Base-by-base conservation (phyloP, 108 stramenopile species). In the Discostella stelligeroides region DNA sequence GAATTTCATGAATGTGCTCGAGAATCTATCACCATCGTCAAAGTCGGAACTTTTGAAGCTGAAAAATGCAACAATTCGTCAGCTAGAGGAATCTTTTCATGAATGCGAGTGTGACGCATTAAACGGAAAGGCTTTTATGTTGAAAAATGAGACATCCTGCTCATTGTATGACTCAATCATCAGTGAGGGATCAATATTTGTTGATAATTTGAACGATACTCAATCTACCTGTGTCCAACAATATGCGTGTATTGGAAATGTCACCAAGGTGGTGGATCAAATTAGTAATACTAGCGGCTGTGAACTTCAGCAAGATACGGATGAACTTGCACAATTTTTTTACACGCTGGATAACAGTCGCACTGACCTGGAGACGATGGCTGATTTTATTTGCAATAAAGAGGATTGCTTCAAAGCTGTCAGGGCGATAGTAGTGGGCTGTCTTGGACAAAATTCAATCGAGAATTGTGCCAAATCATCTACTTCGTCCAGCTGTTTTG, bases 211-310 rank as follows among this genome's bases (percentile, higher is more conserved):
- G n/a, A n/a, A 45, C n/a, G 43, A 45, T 45, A 45, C n/a, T 8
- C 43, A n/a, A 45, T 45, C 13, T 10, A 45, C 43, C 12, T 45
- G 43, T 10, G 9, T n/a, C 43, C 15, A 45, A 10, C 43, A 17
- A 13, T n/a, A n/a, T n/a, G 43, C 43, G 13, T 45, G 43, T 45
- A 17, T 45, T 45, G 43, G 43, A 45, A 45, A 45, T 45, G 43
- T 10, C 43, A 45, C 43, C 2, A 11, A 45, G 43, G n/a, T 45
- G 43, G 12, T 8, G 13, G 43, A 13, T n/a, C 4, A 45, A 45
- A 45, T 45, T 45, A 45, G 43, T 10, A 17, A 45, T n/a, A 34
- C 34, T 34, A 13, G 13, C 2, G 43, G 43, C 7, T 45, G 43
- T 10, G 43, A 45, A 7, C 13, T 45, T 45, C 13, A 10, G 9